Base-by-base conservation (phyloP, 2,329 filamentous ascomycete genomes). In the Falciphora oryzae region DNA sequence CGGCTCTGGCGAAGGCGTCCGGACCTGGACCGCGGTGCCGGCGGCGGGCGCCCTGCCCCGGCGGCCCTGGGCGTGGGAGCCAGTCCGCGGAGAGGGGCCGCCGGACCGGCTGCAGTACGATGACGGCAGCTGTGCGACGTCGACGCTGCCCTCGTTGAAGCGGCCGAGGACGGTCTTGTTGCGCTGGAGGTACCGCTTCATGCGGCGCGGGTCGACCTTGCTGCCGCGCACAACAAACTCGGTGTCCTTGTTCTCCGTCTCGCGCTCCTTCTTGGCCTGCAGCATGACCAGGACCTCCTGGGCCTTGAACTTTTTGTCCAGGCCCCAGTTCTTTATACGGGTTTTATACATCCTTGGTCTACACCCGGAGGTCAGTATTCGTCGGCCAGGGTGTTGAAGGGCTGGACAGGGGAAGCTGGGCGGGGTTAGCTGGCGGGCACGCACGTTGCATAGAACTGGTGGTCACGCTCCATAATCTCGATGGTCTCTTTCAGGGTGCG, bases 401-500 rank as follows among this genome's bases (percentile, higher is more conserved):
- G 7, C 38, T 5, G 18, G 44, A 11, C 44, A n/a, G 44, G 22
- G 22, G 44, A 38, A 18, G 14, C 35, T 38, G 18, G 13, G 35
- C 14, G 6, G 18, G 22, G 18, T 53, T 10, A 53, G 44, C 22
- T 53, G 44, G 44, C 44, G 22, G 44, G 44, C 44, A 29, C 73
- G 67, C 71, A 78, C 77, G 77, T 79, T 50, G 77, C 77, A 66
- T 70, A 70, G 63, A 79, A 79, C 61, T 71, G 70, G 66, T 78
- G 69, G 22, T 78, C 73, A 56, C 71, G 71, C 64, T 76, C 70
- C 67, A 79, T 76, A 61, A 75, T 73, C 35, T 73, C 73, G 73
- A 77, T 77, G 63, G 78, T 75, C 65, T 79, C 75, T 62, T 77
- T 77, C 64, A 79, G 73, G 29, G 77, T 75, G 44, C 71, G 73